These are phyloP conservation scores for Jatropha podagrica DNA, from an alignment of 441 rosid genomes.

Conservation along the genomic window DNA sequence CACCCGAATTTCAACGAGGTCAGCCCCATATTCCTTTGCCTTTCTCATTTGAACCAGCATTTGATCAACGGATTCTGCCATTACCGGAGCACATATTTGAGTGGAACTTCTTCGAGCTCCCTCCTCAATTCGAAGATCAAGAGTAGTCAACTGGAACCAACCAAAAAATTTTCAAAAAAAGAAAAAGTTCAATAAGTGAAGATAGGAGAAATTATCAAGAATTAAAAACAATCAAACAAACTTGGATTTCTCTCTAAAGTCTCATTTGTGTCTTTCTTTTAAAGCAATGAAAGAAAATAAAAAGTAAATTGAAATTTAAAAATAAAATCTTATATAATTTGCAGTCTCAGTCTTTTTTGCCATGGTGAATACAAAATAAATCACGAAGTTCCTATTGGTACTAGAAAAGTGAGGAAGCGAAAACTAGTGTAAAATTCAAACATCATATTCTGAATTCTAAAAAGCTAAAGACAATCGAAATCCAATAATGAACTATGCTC, in stretches of 20 bases:
- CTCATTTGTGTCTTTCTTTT: not conserved
- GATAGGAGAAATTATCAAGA: not conserved
- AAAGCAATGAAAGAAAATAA: not conserved
- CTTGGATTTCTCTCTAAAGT: not conserved
- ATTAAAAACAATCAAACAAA: not conserved
- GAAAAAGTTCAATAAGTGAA: not conserved
- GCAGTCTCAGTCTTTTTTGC: not conserved
- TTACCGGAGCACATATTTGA: conserved; percentile 44
- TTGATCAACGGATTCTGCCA: conserved; percentile 52
- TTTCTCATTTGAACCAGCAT: conserved; percentile 50
- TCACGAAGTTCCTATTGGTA: not conserved
- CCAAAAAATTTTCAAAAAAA: not conserved
- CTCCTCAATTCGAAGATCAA: conserved; percentile 35
- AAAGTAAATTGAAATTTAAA: not conserved
- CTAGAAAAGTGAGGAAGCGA: not conserved
- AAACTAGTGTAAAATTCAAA: not conserved
- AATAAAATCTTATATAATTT: not conserved
- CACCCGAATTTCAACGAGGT: conserved; percentile 74
- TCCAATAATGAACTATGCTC: not conserved
- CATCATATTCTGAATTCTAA: not conserved
- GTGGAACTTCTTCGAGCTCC: conserved; percentile 41
- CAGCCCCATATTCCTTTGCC: conserved; percentile 67
- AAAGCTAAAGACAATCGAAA: not conserved
- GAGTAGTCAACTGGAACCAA: conserved; percentile 33
- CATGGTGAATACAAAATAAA: not conserved